These are phyloP conservation scores for Ustilago trichophora DNA, from an alignment of 1,284 basidiomycete genomes.

Conservation along the genomic window DNA sequence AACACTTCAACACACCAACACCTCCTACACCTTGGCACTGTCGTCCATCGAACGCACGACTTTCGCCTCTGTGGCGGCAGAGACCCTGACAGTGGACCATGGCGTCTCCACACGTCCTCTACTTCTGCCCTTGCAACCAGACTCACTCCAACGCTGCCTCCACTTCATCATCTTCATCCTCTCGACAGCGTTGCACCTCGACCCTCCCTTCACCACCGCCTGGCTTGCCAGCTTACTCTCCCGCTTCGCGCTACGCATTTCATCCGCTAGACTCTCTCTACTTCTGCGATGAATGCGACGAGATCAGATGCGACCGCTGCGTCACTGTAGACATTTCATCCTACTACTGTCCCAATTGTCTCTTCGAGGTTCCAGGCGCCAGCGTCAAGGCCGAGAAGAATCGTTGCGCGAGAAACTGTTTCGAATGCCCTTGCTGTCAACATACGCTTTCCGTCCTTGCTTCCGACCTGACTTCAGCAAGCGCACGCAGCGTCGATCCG, in stretches of 20 bases:
- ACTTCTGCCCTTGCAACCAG: slow-evolving; percentile 41
- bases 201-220: slow-evolving; percentile 20
- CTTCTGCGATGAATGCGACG: slow-evolving; percentile 98
- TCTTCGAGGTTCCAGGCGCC: slow-evolving; percentile 98
- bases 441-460: slow-evolving; percentile 87
- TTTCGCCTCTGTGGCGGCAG: too few species aligned
- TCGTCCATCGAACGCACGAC: too few species aligned
- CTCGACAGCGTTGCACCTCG: neutral
- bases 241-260: slow-evolving; percentile 42
- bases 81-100: too few species aligned
- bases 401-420: slow-evolving; percentile 96
- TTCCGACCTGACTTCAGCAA: slow-evolving; percentile 74
- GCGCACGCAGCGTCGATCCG: slow-evolving; percentile 23
- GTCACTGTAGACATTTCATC: slow-evolving; percentile 90
- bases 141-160: neutral
- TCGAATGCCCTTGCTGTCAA: slow-evolving; percentile 89
- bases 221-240: slow-evolving; percentile 32
- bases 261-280: slow-evolving; percentile 85
- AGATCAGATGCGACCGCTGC: slow-evolving; percentile 89
- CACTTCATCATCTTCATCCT: slow-evolving; percentile 5
- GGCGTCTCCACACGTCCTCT: slow-evolving; percentile 35
- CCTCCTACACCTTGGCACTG: too few species aligned
- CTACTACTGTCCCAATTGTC: slow-evolving; percentile 96
- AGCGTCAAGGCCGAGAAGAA: slow-evolving; percentile 96
- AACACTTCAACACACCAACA: slow-evolving; percentile 20